phyloP scores from a whole-genome alignment of 345 rosid species.

The Pelargonium nanum region DNA sequence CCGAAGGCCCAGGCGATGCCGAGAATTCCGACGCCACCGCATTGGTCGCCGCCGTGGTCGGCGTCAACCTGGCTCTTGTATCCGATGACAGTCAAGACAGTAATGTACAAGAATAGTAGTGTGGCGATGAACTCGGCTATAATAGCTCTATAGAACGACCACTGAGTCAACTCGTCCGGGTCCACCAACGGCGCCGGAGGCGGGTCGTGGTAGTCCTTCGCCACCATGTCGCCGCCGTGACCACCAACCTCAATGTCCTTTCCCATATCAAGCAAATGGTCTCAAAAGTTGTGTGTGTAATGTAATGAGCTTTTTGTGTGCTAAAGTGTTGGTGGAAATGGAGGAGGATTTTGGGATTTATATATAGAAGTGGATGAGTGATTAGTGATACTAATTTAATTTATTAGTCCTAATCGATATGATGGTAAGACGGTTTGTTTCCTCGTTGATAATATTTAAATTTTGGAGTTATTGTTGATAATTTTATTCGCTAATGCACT shows the following conservation, averaged over 20 bases:
- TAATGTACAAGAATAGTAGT: conserved; percentile 24
- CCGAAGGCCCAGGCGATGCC: conserved; percentile 32
- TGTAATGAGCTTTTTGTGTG: neutral
- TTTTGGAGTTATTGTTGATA: too few species aligned
- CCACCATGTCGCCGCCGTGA: neutral
- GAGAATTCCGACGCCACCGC: conserved; percentile 23
- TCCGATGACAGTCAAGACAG: conserved; percentile 22
- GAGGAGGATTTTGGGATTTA: neutral
- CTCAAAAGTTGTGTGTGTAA: neutral
- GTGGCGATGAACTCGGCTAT: conserved; percentile 31
- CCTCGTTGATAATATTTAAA: too few species aligned
- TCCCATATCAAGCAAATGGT: neutral
- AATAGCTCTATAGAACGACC: conserved; percentile 15
- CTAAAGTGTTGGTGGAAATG: neutral
- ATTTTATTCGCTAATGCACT: too few species aligned
- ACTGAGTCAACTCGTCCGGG: conserved; percentile 16
- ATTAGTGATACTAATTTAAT: neutral
- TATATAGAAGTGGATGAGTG: neutral
- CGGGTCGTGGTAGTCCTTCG: conserved; percentile 24
- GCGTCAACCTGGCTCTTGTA: conserved; percentile 10
- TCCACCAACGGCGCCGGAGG: conserved; percentile 24
- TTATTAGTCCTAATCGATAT: too few species aligned
- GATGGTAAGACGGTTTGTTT: too few species aligned
- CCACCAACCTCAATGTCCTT: neutral
- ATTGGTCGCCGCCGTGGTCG: neutral